Percentiles rank a stretch among this genome's conserved stretches.
Conservation (phyloP, 129 eudicot species). For the Lonicera japonica region DNA sequence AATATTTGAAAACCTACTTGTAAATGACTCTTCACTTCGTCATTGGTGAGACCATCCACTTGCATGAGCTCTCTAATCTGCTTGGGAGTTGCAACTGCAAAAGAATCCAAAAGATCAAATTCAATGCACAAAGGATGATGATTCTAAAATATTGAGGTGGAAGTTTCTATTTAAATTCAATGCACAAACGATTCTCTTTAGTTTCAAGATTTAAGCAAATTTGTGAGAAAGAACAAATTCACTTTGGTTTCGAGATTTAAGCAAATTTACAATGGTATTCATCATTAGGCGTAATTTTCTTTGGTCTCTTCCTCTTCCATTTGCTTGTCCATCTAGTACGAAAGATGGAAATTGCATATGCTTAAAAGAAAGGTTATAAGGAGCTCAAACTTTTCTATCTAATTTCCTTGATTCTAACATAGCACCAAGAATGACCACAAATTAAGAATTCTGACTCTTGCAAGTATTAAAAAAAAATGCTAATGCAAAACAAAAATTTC, state of each 20-base stretch:
- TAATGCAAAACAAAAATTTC: neutral
- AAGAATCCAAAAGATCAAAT: constrained; percentile 15
- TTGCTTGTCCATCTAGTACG: no score
- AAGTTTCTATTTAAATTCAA: no score
- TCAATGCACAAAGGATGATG: neutral
- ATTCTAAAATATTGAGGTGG: no score
- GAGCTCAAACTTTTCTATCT: neutral
- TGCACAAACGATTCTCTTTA: no score
- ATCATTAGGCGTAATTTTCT: no score
- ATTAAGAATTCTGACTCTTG: neutral
- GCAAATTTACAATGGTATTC: no score
- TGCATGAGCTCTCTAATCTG: constrained; percentile 93
- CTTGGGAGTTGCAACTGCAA: constrained; percentile 89
- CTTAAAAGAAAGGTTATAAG: no score
- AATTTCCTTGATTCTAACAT: neutral
- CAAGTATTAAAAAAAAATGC: neutral
- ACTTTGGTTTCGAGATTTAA: no score
- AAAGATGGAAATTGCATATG: no score
- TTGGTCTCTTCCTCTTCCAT: no score
- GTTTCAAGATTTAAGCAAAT: no score
- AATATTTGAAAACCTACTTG: constrained; percentile 44
- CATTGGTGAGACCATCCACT: constrained; percentile 88
- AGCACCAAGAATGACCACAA: neutral
- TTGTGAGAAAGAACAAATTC: no score
- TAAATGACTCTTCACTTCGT: constrained; percentile 97